phyloP scores from a whole-genome alignment of 345 rosid genomes.

The Pistacia vera region DNA sequence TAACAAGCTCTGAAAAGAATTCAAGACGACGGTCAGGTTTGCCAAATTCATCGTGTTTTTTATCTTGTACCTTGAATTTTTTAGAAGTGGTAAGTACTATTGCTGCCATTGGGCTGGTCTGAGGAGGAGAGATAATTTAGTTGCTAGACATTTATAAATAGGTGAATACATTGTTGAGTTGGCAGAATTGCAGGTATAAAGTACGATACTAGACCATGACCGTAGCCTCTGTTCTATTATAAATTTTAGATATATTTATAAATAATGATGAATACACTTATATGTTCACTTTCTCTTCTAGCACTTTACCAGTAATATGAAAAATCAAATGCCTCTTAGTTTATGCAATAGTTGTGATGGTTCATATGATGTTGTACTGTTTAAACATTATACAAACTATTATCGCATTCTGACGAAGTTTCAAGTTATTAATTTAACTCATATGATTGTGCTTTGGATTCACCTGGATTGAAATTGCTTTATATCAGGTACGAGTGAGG shows the following conservation, averaged over 20 bases:
- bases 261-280: background rate
- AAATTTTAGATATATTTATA: background rate
- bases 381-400: background rate
- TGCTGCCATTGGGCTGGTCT: background rate
- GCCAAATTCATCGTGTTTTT: constrained; percentile 18
- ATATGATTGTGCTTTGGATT: constrained; percentile 6
- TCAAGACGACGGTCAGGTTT: constrained; percentile 92
- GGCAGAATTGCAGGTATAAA: background rate
- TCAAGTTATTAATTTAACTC: background rate
- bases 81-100: background rate
- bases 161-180: background rate
- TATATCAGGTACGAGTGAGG: constrained; percentile 80
- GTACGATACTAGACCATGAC: background rate
- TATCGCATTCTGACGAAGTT: background rate
- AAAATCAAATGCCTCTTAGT: background rate
- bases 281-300: background rate
- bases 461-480: constrained; percentile 20
- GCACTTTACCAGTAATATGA: background rate
- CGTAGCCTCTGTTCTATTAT: background rate
- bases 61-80: background rate
- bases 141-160: background rate
- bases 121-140: constrained; percentile 1
- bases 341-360: background rate
- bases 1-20: constrained; percentile 86
- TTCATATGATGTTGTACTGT: background rate